phyloP scores from a whole-genome alignment of 257 asterid species.

The Salvia miltiorrhiza region DNA sequence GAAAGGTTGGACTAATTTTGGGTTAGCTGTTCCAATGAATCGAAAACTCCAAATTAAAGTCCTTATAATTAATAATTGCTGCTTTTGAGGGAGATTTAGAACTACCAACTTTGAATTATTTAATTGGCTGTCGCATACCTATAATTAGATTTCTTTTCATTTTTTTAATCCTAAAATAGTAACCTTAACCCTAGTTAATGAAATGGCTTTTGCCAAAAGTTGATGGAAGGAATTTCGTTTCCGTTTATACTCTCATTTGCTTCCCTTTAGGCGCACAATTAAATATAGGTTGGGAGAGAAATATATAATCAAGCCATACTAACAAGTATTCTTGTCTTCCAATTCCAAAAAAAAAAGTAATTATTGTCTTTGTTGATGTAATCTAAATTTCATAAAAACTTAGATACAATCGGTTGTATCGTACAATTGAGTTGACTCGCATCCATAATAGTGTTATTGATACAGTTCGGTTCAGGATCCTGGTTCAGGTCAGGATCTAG shows the following conservation, averaged over 20 bases:
- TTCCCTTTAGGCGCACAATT: background rate
- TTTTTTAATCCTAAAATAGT: background rate
- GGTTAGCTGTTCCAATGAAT: slow-evolving; percentile 14
- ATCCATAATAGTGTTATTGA: no score
- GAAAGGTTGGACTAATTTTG: slow-evolving; percentile 19
- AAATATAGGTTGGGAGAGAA: background rate
- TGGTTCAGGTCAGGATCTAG: no score
- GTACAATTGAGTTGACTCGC: no score
- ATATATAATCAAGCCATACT: no score
- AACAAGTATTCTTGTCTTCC: no score
- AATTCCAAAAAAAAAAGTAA: no score
- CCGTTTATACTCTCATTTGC: background rate
- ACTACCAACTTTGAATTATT: slow-evolving; percentile 26
- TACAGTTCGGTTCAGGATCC: no score
- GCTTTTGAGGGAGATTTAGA: slow-evolving; percentile 16
- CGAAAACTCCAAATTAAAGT: background rate
- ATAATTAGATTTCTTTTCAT: background rate
- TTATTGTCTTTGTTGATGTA: no score
- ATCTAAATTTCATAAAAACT: no score
- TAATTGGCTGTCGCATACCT: slow-evolving; percentile 13
- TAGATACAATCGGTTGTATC: no score
- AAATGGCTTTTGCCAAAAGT: slow-evolving; percentile 6
- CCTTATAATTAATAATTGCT: slow-evolving; percentile 12
- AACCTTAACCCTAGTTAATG: slow-evolving; percentile 15
- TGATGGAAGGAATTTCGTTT: background rate